Conservation (phyloP, 768 basidiomycete species). For the Suillus bovinus region DNA sequence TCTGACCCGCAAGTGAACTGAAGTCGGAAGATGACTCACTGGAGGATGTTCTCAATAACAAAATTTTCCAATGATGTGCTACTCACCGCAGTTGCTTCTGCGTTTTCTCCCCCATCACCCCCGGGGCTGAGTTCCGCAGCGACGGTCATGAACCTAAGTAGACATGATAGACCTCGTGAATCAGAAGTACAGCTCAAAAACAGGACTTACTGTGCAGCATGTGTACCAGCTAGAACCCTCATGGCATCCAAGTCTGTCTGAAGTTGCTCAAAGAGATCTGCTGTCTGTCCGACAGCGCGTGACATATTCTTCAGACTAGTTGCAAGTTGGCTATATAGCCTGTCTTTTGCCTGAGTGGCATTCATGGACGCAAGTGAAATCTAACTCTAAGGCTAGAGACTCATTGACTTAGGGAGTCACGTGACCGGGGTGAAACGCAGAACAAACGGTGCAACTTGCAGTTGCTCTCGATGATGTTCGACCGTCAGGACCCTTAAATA, state of each 20-base stretch:
- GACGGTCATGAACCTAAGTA: slow-evolving; percentile 50
- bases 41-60: background rate
- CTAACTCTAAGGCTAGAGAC: background rate
- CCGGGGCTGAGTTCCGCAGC: slow-evolving; percentile 43
- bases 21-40: background rate
- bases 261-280: slow-evolving; percentile 75
- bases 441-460: too few relatives aligned
- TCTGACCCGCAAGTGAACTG: background rate
- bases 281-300: slow-evolving; percentile 66
- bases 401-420: too few relatives aligned
- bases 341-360: slow-evolving; percentile 77
- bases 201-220: slow-evolving; percentile 74
- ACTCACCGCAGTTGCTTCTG: background rate
- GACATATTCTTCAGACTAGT: slow-evolving; percentile 68
- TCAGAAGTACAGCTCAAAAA: slow-evolving; percentile 3
- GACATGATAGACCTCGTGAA: background rate
- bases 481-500: too few relatives aligned
- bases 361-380: slow-evolving; percentile 34
- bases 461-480: too few relatives aligned
- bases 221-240: slow-evolving; percentile 74
- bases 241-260: slow-evolving; percentile 77
- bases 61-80: background rate
- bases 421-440: too few relatives aligned
- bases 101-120: background rate
- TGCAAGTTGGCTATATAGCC: slow-evolving; percentile 78